Evolutionary conservation across 2,329 filamentous ascomycete genomes (phyloP), one percentile per base, ranked within the genome.

Genomic region (Paraconiothyrium sp.): DNA sequence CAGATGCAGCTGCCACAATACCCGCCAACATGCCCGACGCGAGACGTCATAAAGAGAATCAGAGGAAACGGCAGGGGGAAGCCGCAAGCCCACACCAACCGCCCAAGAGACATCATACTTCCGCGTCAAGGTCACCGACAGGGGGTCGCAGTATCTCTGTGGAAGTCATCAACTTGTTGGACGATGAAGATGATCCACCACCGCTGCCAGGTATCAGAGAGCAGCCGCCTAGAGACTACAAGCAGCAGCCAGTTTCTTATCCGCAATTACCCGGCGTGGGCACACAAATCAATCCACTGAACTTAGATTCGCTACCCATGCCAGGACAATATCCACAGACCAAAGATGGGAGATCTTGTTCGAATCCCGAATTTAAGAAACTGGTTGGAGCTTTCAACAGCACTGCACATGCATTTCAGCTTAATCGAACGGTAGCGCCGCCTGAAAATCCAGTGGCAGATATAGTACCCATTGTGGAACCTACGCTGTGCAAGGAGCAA

Each of bases 401-500:
- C n/a, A 37, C 41, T 30, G n/a, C 48, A 3, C 10, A 37, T 3
- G 13, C 24, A 34, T 10, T 16, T 9, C 34, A 16, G 24, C 30
- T 46, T 20, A 41, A 10, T 24, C 16, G n/a, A n/a, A 16, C 44
- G 14, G 20, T 27, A 3, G 30, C 30, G 30, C 11, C 44, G 24
- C 4, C 4, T 27, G 41, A 58, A 14, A 47, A 27, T 46, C 46
- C 59, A 30, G 47, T 14, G 1, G 47, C 37, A 22, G 66, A 68
- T 34, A 32, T 70, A 10, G 61, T 69, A 24, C 62, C 65, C 4
- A 60, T 64, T 22, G 58, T 54, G 3, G 66, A 71, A 41, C 73
- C 71, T 3, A 62, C 54, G 1, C 79, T 87, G 14, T 84, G 81
- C 52, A 66, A 75, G 6, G 84, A 87, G 66, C 84, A 88, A 67